phyloP scores from a whole-genome alignment of 768 basidiomycete species.

The Kwoniella sp. region DNA sequence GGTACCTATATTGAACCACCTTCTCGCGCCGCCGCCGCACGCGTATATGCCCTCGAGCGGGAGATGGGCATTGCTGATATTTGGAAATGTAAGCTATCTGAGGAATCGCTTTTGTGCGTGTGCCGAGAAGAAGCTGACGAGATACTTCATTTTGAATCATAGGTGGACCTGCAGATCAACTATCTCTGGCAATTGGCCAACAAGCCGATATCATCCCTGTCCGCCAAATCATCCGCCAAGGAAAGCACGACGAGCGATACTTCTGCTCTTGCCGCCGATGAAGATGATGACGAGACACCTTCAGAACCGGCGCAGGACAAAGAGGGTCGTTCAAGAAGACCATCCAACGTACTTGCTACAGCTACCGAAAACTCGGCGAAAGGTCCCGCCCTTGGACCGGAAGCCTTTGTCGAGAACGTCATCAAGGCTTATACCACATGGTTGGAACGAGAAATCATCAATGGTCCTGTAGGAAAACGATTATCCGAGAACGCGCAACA shows the following conservation, averaged over 20 bases:
- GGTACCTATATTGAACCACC: conserved; percentile 32
- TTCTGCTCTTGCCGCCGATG: neutral
- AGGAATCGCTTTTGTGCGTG: too few species aligned
- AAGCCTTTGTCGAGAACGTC: conserved; percentile 29
- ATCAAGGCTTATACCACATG: conserved; percentile 28
- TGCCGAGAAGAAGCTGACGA: conserved; percentile 15
- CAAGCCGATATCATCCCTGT: conserved; percentile 35
- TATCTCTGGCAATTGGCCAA: conserved; percentile 48
- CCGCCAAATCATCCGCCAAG: conserved; percentile 14
- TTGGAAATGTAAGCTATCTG: conserved; percentile 45
- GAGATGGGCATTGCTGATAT: conserved; percentile 42
- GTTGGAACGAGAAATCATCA: conserved; percentile 31
- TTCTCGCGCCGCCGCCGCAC: conserved; percentile 47
- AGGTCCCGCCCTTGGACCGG: conserved; percentile 36
- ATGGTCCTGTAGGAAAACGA: conserved; percentile 33
- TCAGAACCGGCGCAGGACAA: neutral
- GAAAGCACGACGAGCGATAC: neutral
- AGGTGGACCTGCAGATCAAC: conserved; percentile 54
- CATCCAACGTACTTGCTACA: conserved; percentile 25
- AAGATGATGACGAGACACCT: neutral
- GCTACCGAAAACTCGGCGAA: conserved; percentile 32
- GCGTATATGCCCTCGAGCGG: conserved; percentile 38
- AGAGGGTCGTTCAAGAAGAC: conserved; percentile 4
- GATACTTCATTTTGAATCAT: neutral
- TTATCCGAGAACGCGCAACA: conserved; percentile 22